Conservation (phyloP, 2,329 filamentous ascomycete species). For the Botryotinia globosa region DNA sequence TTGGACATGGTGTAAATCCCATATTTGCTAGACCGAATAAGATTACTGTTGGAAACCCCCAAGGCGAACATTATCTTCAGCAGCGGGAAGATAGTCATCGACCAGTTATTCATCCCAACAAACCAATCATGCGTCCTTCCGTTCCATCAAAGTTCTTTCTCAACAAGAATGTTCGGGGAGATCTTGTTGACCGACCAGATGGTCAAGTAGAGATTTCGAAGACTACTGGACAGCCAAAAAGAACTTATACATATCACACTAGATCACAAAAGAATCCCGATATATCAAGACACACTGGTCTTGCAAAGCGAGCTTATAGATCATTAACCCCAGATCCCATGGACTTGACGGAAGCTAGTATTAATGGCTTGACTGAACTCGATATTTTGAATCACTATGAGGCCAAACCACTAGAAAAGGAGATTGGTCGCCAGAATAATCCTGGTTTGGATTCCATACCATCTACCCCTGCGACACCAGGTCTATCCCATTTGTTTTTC, state of each 20-base stretch:
- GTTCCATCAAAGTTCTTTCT: conserved; percentile 26
- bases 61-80: conserved; percentile 26
- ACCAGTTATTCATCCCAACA: conserved; percentile 30
- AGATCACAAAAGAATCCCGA: conserved; percentile 6
- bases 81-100: conserved; percentile 30
- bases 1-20: conserved; percentile 37
- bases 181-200: neutral
- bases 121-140: conserved; percentile 26
- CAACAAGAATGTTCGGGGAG: neutral
- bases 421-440: conserved; percentile 25
- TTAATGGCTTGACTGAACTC: conserved; percentile 23
- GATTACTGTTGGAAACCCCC: conserved; percentile 29
- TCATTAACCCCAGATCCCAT: conserved; percentile 15
- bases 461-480: conserved; percentile 9
- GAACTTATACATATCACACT: conserved; percentile 14
- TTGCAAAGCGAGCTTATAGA: neutral
- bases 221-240: neutral
- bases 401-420: conserved; percentile 26
- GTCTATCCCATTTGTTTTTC: conserved; percentile 9
- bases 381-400: conserved; percentile 30
- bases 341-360: conserved; percentile 6
- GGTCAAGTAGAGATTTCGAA: neutral
- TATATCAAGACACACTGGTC: conserved; percentile 13
- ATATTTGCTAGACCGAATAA: conserved; percentile 34
- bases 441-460: conserved; percentile 35